Conservation (phyloP, 345 rosid genomes). For the Draba incana region DNA sequence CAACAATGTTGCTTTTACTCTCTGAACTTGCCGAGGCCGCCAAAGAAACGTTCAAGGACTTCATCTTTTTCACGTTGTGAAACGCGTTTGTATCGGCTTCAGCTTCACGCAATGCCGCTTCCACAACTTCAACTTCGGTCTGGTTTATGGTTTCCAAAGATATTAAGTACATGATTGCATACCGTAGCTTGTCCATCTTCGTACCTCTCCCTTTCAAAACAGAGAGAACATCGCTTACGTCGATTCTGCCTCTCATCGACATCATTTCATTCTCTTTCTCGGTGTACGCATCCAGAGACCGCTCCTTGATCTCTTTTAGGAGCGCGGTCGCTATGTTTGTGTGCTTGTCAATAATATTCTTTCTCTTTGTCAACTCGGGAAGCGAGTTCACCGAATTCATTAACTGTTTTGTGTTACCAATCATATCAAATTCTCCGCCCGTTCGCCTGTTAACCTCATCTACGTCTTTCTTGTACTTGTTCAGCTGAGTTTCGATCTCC, state of each 20-base stretch:
- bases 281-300: constrained; percentile 75
- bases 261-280: constrained; percentile 75
- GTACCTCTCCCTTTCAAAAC: constrained; percentile 81
- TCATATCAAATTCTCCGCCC: constrained; percentile 61
- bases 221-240: constrained; percentile 58
- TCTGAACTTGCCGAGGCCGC: constrained; percentile 76
- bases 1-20: constrained; percentile 78
- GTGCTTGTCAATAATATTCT: constrained; percentile 83
- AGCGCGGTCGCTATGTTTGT: constrained; percentile 73
- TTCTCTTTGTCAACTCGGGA: constrained; percentile 79
- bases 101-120: constrained; percentile 70
- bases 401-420: constrained; percentile 79
- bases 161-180: constrained; percentile 62
- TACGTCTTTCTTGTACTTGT: constrained; percentile 78
- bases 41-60: constrained; percentile 69
- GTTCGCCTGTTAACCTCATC: constrained; percentile 80
- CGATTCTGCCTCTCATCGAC: constrained; percentile 69
- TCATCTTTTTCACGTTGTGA: constrained; percentile 84
- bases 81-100: constrained; percentile 74
- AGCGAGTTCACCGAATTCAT: constrained; percentile 93
- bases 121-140: constrained; percentile 68
- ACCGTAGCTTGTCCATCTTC: constrained; percentile 72
- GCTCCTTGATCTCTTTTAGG: constrained; percentile 81
- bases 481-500: constrained; percentile 75
- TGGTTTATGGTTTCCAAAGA: constrained; percentile 69